Evolutionary conservation across 75 land plant species (phyloP).

Genomic region (Picea sitchensis): DNA sequence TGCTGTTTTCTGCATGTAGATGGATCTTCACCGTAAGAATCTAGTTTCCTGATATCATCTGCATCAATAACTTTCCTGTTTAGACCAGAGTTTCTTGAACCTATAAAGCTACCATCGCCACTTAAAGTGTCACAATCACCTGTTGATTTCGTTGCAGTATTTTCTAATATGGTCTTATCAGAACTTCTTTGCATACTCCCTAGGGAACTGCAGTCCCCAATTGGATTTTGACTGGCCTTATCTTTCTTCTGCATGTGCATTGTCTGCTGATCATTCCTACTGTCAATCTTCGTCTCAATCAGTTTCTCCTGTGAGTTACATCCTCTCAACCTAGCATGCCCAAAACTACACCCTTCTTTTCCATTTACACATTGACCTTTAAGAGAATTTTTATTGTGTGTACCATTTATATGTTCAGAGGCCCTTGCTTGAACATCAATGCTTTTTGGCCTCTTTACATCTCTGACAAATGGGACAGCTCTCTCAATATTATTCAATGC

Average conservation of each 20-base stretch:
- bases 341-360: neutral
- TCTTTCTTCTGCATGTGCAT: neutral
- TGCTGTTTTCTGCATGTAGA: constrained; percentile 1
- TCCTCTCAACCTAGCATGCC: constrained; percentile 1
- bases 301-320: neutral
- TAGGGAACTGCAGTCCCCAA: neutral
- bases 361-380: constrained; percentile 4
- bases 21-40: neutral
- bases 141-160: neutral
- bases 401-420: too few species aligned
- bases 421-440: too few species aligned
- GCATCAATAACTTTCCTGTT: constrained; percentile 9
- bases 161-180: neutral
- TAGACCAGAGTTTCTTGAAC: neutral
- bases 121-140: neutral
- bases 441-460: too few species aligned
- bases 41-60: neutral
- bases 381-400: neutral
- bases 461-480: too few species aligned
- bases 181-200: neutral
- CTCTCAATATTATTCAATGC: too few species aligned
- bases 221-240: neutral
- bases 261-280: neutral
- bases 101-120: neutral
- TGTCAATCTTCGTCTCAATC: neutral